phyloP scores from a whole-genome alignment of 1,284 basidiomycete genomes.

The Marasmius sp. region DNA sequence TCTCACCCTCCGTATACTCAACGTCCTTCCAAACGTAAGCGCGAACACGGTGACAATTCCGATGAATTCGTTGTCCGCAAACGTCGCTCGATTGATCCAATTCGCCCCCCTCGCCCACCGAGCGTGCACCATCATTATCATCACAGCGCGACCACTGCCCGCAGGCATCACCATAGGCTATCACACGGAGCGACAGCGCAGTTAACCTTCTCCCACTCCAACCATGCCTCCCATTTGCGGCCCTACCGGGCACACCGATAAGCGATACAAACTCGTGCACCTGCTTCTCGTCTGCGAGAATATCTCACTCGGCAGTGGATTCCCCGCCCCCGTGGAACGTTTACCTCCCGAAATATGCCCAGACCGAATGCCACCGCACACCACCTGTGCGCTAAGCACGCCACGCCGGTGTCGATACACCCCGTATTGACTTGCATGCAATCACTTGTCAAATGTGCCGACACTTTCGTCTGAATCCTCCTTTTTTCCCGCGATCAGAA shows the following conservation, averaged over 20 bases:
- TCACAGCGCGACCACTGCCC: background rate
- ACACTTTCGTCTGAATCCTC: background rate
- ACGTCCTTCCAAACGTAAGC: constrained; percentile 55
- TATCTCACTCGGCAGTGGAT: background rate
- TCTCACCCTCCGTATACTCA: constrained; percentile 65
- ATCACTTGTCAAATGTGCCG: background rate
- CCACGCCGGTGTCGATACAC: background rate
- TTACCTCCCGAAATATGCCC: background rate
- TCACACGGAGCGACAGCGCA: background rate
- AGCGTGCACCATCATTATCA: background rate
- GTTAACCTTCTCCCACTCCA: background rate
- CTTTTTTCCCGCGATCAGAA: background rate
- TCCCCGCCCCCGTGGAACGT: background rate
- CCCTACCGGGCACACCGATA: background rate
- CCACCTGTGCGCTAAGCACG: background rate
- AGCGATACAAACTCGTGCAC: background rate
- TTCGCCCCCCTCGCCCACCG: background rate
- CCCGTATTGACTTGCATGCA: background rate
- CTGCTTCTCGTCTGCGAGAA: background rate
- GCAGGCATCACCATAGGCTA: background rate
- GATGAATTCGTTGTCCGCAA: constrained; percentile 18
- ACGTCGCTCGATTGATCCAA: constrained; percentile 11
- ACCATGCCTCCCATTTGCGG: background rate
- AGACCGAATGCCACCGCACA: background rate
- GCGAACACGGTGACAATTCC: constrained; percentile 33